Conservation (phyloP, 768 basidiomycete species). For the Boletus bicolor region DNA sequence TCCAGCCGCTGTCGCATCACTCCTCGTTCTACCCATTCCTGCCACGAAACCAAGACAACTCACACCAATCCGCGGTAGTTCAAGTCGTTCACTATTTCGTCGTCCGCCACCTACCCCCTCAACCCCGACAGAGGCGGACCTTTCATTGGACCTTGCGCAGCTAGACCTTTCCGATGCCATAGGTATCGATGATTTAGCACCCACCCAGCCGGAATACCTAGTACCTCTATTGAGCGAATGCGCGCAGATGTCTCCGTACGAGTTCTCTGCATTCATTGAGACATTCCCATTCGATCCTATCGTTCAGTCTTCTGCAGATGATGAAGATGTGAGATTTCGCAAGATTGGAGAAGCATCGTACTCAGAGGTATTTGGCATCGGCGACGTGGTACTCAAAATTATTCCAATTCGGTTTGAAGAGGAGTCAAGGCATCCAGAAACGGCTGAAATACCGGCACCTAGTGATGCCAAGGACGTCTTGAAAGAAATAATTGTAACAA, state of each 20-base stretch:
- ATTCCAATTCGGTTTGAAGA: constrained; percentile 68
- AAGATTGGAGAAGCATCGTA: constrained; percentile 98
- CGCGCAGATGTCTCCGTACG: constrained; percentile 61
- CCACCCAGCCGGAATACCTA: constrained; percentile 51
- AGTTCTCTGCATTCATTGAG: constrained; percentile 81
- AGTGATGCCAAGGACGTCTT: constrained; percentile 74
- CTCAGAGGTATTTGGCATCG: constrained; percentile 93
- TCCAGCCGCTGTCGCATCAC: neutral
- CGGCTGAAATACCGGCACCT: constrained; percentile 58
- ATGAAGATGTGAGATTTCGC: constrained; percentile 45
- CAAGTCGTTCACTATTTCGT: constrained; percentile 33
- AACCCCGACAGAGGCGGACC: constrained; percentile 50
- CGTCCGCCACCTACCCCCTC: constrained; percentile 54
- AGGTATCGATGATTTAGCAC: constrained; percentile 45
- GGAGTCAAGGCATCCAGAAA: constrained; percentile 25
- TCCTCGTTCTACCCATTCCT: constrained; percentile 9
- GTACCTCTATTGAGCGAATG: constrained; percentile 69
- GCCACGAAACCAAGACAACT: constrained; percentile 52
- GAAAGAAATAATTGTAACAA: constrained; percentile 77
- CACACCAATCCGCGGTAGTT: constrained; percentile 59
- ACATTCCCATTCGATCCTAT: constrained; percentile 74
- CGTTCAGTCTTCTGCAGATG: constrained; percentile 37
- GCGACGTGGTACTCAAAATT: constrained; percentile 86
- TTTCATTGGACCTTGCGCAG: constrained; percentile 31
- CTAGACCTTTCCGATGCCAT: constrained; percentile 48